Percentiles rank a stretch among this genome's conserved stretches.
Conservation (phyloP, 163 green algal species). For the Picocystis sp. region DNA sequence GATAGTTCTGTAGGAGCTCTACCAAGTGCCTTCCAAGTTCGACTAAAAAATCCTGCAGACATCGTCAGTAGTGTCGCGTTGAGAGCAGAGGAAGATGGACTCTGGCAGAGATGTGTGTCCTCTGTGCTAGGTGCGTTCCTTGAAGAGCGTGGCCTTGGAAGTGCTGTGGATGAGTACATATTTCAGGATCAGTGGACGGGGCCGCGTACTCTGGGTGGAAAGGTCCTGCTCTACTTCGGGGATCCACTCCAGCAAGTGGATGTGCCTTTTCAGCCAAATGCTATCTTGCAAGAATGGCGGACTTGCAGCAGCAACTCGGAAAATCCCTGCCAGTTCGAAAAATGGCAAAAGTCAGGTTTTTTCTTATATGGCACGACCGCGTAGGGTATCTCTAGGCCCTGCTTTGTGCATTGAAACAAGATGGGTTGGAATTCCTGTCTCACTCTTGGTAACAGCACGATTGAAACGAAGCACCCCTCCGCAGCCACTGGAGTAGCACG, state of each 20-base stretch:
- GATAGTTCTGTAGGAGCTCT: background rate
- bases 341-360: no score
- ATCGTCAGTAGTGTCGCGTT: slow-evolving; percentile 27
- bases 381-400: no score
- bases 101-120: slow-evolving; percentile 21
- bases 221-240: slow-evolving; percentile 31
- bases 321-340: no score
- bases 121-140: slow-evolving; percentile 15
- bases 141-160: background rate
- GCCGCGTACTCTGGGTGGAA: slow-evolving; percentile 10
- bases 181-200: slow-evolving; percentile 30
- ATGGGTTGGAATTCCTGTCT: no score
- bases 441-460: no score
- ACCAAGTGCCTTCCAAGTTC: slow-evolving; percentile 13
- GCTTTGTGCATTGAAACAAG: no score
- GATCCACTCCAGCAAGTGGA: slow-evolving; percentile 34
- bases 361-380: no score
- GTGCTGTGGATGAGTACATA: slow-evolving; percentile 20
- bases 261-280: slow-evolving; percentile 23
- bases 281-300: slow-evolving; percentile 26
- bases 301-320: background rate
- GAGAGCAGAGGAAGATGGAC: slow-evolving; percentile 27
- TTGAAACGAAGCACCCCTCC: no score
- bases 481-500: no score
- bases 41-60: slow-evolving; percentile 27